phyloP scores from a whole-genome alignment of 352 stramenopile species.

The Phytopythium cucurbitacearum region DNA sequence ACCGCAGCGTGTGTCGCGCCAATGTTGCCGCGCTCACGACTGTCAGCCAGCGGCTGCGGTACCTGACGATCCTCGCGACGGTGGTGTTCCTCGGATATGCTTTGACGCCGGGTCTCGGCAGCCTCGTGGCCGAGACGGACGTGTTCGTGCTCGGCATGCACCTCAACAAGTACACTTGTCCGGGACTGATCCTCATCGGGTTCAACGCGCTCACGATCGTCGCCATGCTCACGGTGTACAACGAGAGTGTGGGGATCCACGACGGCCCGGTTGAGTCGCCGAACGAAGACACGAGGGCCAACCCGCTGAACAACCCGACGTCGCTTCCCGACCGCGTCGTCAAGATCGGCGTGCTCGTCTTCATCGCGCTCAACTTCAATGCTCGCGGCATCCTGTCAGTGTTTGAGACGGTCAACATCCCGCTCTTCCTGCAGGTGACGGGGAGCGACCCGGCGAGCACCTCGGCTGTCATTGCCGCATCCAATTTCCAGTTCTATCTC shows the following conservation, averaged over 20 bases:
- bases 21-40: slow-evolving; percentile 69
- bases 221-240: slow-evolving; percentile 54
- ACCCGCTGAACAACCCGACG: slow-evolving; percentile 49
- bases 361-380: slow-evolving; percentile 81
- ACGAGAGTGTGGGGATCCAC: slow-evolving; percentile 44
- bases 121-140: slow-evolving; percentile 58
- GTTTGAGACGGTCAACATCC: slow-evolving; percentile 85
- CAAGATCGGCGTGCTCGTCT: slow-evolving; percentile 66
- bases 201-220: slow-evolving; percentile 69
- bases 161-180: slow-evolving; percentile 74
- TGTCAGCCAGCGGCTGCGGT: slow-evolving; percentile 68
- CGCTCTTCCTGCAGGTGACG: slow-evolving; percentile 67
- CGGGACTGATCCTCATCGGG: slow-evolving; percentile 50
- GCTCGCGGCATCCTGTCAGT: slow-evolving; percentile 73
- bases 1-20: slow-evolving; percentile 71
- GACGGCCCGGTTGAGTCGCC: slow-evolving; percentile 58
- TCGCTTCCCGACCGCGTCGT: slow-evolving; percentile 59
- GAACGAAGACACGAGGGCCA: slow-evolving; percentile 23
- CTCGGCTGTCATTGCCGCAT: slow-evolving; percentile 52
- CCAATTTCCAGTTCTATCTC: slow-evolving; percentile 82
- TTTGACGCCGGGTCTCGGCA: slow-evolving; percentile 63
- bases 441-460: slow-evolving; percentile 50
- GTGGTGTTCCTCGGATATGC: slow-evolving; percentile 78
- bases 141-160: slow-evolving; percentile 55
- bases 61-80: slow-evolving; percentile 66